Base-by-base conservation (phyloP, 345 rosid species). In the Reutealis trisperma region DNA sequence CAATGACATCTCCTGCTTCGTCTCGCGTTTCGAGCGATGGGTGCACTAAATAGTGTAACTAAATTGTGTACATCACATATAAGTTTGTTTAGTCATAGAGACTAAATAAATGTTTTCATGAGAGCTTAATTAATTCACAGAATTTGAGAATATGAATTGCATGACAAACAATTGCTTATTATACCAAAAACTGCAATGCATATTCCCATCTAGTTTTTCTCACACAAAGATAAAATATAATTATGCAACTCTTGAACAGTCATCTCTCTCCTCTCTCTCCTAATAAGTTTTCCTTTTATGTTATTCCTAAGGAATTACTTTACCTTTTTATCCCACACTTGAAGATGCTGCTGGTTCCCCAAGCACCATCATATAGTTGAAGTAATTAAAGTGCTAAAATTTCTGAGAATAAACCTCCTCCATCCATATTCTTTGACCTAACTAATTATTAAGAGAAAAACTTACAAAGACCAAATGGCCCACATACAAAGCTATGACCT, bases 401-500 rank as follows among this genome's bases (percentile, higher is more conserved):
- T 12, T 16, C 59, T 25, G 10, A 27, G 67, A 63, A 68, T 54
- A 69, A 69, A 73, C 70, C 58, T 61, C 72, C 47, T 59, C 77
- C 76, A 57, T 67, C 75, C 47, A 71, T 52, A 45, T 69, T 58
- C 47, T 72, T 18, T 60, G 54, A 45, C 75, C 54, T 24, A 63
- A 18, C 47, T 58, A 21, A 21, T 16, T 70, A 32, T 30, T 72
- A 32, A 66, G 70, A 57, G 34, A 19, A 19, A 79, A 47, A 58
- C 5, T 60, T 27, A 14, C 30, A 58, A 80, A 57, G 12, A 63
- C 6, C 77, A 75, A 52, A 60, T 45, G 70, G 75, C 30, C 78
- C 80, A 78, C 75, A 65, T 68, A 71, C 73, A 78, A 75, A 79
- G 44, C 52, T 5, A 67, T 52, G 67, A 59, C 72, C 55, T 27